Conservation (phyloP, 306 rosid species). For the Vigna radiata region DNA sequence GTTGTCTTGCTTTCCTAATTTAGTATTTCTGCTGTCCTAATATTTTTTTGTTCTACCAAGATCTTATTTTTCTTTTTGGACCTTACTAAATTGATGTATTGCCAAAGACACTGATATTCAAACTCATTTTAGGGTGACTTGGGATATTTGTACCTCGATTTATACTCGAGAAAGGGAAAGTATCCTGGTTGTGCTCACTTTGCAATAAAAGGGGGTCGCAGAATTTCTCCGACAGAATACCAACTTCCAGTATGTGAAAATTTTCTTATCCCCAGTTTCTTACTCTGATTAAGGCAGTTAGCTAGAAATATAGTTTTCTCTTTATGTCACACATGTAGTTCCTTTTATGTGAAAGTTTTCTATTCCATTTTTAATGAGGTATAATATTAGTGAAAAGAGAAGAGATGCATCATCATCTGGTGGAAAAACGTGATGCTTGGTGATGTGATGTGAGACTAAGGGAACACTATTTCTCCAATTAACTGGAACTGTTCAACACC, state of each 20-base stretch:
- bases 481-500: not conserved
- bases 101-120: constrained; percentile 23
- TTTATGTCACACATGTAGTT: constrained; percentile 10
- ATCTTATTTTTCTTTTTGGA: not conserved
- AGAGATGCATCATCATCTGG: not conserved
- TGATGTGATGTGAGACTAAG: not conserved
- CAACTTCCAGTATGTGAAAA: constrained; percentile 61
- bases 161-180: constrained; percentile 60
- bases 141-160: constrained; percentile 60
- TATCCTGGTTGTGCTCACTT: constrained; percentile 69
- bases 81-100: constrained; percentile 10
- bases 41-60: not conserved
- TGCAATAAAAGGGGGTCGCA: constrained; percentile 61
- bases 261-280: constrained; percentile 11
- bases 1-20: constrained; percentile 8
- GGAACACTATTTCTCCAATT: constrained; percentile 9
- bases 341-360: not conserved
- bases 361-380: not conserved
- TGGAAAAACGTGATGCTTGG: not conserved
- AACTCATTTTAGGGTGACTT: constrained; percentile 58
- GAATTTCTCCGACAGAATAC: constrained; percentile 62
- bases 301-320: constrained; percentile 33
- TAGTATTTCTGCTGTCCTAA: not conserved
- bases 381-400: constrained; percentile 3
- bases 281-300: constrained; percentile 12